These are phyloP conservation scores for Kluyveromyces lactis DNA, from an alignment of 805 yeast genomes.

Conservation along the genomic window DNA sequence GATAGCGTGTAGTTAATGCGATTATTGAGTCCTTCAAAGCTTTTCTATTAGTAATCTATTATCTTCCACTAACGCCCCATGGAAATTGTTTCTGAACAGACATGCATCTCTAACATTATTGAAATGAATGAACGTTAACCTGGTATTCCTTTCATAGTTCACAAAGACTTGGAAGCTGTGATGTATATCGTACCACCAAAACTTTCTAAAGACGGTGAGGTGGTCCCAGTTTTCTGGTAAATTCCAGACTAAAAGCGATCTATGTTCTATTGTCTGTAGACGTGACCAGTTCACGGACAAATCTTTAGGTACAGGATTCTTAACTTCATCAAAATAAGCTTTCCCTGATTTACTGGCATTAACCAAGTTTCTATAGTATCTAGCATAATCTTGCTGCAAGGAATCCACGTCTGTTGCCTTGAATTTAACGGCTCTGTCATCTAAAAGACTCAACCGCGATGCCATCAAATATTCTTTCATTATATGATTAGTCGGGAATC, in stretches of 20 bases:
- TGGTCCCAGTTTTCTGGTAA: slow-evolving; percentile 13
- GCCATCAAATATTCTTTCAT: slow-evolving; percentile 10
- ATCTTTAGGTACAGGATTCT: slow-evolving; percentile 1
- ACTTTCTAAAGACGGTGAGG: slow-evolving; percentile 10
- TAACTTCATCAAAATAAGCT: neutral
- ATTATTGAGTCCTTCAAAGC: slow-evolving; percentile 2
- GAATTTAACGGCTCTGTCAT: slow-evolving; percentile 17
- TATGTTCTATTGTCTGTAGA: neutral
- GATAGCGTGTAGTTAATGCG: no score
- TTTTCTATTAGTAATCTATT: slow-evolving; percentile 18
- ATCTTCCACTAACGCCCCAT: slow-evolving; percentile 32
- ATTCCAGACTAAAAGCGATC: slow-evolving; percentile 24
- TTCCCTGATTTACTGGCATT: slow-evolving; percentile 4
- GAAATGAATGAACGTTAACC: slow-evolving; percentile 31
- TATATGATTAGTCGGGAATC: slow-evolving; percentile 14
- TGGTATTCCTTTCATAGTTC: slow-evolving; percentile 13
- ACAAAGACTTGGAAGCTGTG: slow-evolving; percentile 22
- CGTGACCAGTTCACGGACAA: slow-evolving; percentile 1
- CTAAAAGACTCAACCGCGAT: slow-evolving; percentile 12
- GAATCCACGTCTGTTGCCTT: neutral
- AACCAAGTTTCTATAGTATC: neutral
- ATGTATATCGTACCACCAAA: slow-evolving; percentile 27
- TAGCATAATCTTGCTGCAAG: neutral
- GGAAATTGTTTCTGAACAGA: slow-evolving; percentile 43
- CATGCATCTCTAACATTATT: slow-evolving; percentile 37